Evolutionary conservation across 768 basidiomycete genomes (phyloP), one percentile per base, ranked within the genome.

Genomic region (Sarcodon sp.): DNA sequence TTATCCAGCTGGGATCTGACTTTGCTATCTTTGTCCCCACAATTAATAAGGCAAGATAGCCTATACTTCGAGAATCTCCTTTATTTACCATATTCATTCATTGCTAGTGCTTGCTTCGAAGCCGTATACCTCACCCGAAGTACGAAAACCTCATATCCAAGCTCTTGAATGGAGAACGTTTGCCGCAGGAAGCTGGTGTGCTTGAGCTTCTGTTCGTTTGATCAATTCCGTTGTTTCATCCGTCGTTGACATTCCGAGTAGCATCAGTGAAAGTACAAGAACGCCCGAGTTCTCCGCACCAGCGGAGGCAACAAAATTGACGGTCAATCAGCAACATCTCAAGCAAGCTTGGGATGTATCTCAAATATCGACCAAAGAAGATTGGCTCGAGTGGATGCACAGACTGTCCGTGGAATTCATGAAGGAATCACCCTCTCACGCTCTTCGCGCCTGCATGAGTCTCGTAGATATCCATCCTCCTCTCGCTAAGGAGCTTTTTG

Each of bases 11-110:
- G 46, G 93, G 93, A 1, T 83, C 93, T 0, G 94, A 98, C 61
- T 99, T 93, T 55, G 92, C 96, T 3, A 90, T 99, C 39, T 99
- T 98, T 57, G 87, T 98, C 34, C 92, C 96, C 0, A 93, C 93
- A 55, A 87, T 99, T 54, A 90, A 90, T 63, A 97, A 98, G 75
- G 93, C 87, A 54, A 44, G 69, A 54, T 16, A 18, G 35, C 33
- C 32, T 32, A 18, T 33, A 8, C 11, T 33, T 48, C 35, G 18
- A 16, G 47, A 47, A n/a, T 39, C 52, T 47, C 34, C 3, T 27
- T 3, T 27, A 27, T 27, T 27, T 27, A 51, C 33, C 33, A 18
- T 10, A 16, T 45, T 54, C 16, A 47, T 21, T 11, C 15, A 51
- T 32, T 34, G 33, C 32, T 37, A 94, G 92, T 79, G 80, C 50